Evolutionary conservation across 495 filamentous ascomycete species (phyloP).

Genomic region (Parmelia sp.): DNA sequence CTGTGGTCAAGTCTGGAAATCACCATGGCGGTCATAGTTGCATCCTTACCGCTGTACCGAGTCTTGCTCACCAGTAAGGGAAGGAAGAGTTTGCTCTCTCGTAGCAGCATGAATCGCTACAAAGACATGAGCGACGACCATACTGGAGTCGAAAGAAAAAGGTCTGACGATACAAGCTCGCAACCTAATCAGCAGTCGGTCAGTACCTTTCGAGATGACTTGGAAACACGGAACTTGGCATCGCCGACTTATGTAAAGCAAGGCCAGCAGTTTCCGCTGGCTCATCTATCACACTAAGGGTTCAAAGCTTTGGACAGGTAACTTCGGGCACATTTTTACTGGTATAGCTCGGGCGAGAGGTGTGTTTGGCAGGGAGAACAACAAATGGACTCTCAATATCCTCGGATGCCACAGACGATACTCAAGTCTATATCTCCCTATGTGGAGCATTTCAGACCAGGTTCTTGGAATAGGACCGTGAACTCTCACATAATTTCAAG

Average conservation of each 20-base stretch:
- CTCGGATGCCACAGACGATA: too few species aligned
- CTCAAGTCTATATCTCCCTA: too few species aligned
- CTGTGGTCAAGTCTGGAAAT: conserved; percentile 21
- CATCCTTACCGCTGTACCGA: conserved; percentile 17
- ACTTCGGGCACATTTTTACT: conserved; percentile 63
- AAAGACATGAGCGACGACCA: conserved; percentile 12
- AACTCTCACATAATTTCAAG: too few species aligned
- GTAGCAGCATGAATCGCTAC: conserved; percentile 1
- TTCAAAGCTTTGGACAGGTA: not conserved
- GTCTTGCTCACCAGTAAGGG: conserved; percentile 15
- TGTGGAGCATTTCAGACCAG: too few species aligned
- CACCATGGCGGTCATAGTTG: conserved; percentile 21
- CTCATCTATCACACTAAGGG: not conserved
- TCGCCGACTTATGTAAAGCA: not conserved
- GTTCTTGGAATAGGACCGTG: too few species aligned
- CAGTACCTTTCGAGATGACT: conserved; percentile 13
- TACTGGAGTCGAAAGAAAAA: conserved; percentile 2
- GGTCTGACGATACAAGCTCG: conserved; percentile 1
- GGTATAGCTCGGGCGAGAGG: not conserved
- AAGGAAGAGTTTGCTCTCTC: conserved; percentile 9
- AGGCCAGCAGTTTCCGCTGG: conserved; percentile 3
- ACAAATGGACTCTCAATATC: too few species aligned
- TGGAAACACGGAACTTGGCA: conserved; percentile 17
- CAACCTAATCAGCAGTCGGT: not conserved
- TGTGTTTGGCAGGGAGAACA: too few species aligned